Base-by-base conservation (phyloP, 2,329 filamentous ascomycete species). In the Aspergillus eucalypticola region DNA sequence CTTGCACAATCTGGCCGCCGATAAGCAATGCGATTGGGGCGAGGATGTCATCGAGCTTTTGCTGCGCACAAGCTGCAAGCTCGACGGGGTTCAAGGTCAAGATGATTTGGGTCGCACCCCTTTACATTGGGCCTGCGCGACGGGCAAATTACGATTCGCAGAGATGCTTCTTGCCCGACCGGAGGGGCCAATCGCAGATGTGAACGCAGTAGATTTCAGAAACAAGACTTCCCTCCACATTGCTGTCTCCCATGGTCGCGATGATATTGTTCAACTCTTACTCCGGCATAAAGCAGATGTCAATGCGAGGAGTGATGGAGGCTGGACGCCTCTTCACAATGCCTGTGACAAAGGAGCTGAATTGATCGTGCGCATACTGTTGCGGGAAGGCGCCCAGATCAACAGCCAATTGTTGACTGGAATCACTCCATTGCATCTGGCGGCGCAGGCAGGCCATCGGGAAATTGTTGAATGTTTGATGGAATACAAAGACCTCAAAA, bases 111-210 rank as follows among this genome's bases (percentile, higher is more conserved):
- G 81, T 8, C 78, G 84, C 11, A 84, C 82, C 29, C 81, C 85
- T 2, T 69, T 87, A 44, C 79, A 86, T 61, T 86, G 84, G 84
- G 84, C 84, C 1, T 84, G 83, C 38, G 83, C 82, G 23, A 84
- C 84, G 48, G 82, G 82, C 17, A 84, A 86, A 66, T 73, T 79
- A 53, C 75, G 77, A 32, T 73, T 86, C 10, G 82, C 79, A 17
- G 77, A 80, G 57, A 74, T 80, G 64, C 73, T 87, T 27, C 73
- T 84, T 5, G 73, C 67, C 15, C 64, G 72, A 59, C 59, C 68
- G 23, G 50, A 72, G 72, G 62, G 74, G 60, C 66, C 67, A 1
- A 65, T 65, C 8, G 81, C 77, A 1, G 67, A 81, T 60, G 72
- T 83, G 13, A 67, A 76, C 42, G 79, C 78, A 0, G 70, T 72